Percentiles rank a stretch among this genome's conserved stretches.
phyloP scores from a whole-genome alignment of 805 yeast genomes.

The Tetrapisispora taiwanensis region DNA sequence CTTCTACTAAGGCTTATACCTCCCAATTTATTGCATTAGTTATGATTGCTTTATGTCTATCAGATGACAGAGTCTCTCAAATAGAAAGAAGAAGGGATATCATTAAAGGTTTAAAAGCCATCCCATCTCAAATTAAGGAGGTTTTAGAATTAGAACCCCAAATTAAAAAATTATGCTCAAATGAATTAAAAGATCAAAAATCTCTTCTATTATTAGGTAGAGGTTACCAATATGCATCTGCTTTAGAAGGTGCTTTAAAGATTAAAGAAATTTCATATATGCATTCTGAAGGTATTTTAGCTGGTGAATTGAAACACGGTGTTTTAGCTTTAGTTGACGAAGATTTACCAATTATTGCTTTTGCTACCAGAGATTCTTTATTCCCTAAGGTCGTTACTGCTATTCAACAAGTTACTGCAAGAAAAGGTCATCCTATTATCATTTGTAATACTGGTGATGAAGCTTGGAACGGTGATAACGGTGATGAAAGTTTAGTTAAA shows the following conservation, averaged over 20 bases:
- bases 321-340: constrained; percentile 94
- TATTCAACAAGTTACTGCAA: constrained; percentile 91
- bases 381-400: constrained; percentile 95
- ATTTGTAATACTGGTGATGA: constrained; percentile 78
- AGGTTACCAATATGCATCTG: constrained; percentile 95
- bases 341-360: constrained; percentile 83
- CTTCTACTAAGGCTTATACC: constrained; percentile 97
- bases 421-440: constrained; percentile 93
- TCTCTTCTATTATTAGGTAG: constrained; percentile 88
- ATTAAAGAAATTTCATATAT: constrained; percentile 96
- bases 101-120: constrained; percentile 70
- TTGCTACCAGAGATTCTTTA: constrained; percentile 92
- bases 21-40: constrained; percentile 96
- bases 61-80: constrained; percentile 81
- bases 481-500: constrained; percentile 42
- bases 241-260: constrained; percentile 96
- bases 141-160: constrained; percentile 64
- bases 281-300: constrained; percentile 98
- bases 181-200: constrained; percentile 66
- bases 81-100: constrained; percentile 70
- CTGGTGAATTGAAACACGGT: constrained; percentile 98
- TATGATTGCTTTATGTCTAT: constrained; percentile 90
- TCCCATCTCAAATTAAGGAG: constrained; percentile 76
- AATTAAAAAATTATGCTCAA: constrained; percentile 67
- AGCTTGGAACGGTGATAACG: constrained; percentile 39